Conservation (phyloP, 805 yeast species). For the Pichia exigua region DNA sequence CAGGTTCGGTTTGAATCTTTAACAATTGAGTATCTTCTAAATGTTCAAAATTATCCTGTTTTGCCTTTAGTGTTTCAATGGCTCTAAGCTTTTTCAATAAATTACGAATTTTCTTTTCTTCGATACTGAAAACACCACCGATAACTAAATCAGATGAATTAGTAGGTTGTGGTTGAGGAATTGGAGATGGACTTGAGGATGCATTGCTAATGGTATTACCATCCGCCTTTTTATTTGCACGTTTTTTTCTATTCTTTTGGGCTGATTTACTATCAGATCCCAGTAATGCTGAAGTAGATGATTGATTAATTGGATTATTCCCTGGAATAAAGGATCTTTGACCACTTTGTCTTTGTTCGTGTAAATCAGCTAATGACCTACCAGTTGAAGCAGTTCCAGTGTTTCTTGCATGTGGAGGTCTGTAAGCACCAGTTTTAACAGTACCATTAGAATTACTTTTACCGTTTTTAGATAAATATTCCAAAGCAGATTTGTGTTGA, state of each 20-base stretch:
- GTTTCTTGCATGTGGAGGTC: constrained; percentile 87
- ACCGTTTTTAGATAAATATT: constrained; percentile 38
- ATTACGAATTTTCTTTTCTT: constrained; percentile 88
- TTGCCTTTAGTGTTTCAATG: constrained; percentile 81
- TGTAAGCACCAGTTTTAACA: constrained; percentile 82
- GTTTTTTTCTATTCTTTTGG: constrained; percentile 54
- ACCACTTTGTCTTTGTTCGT: constrained; percentile 26
- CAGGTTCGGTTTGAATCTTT: constrained; percentile 81
- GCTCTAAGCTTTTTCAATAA: constrained; percentile 90
- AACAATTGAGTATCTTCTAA: constrained; percentile 89
- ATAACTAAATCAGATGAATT: constrained; percentile 32
- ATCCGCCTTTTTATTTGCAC: constrained; percentile 47
- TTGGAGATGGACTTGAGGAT: background rate
- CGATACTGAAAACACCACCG: constrained; percentile 63
- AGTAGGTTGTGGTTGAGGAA: background rate
- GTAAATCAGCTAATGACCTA: constrained; percentile 53
- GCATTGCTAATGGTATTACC: constrained; percentile 11
- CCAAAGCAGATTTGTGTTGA: constrained; percentile 66
- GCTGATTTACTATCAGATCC: constrained; percentile 46
- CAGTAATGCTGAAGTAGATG: constrained; percentile 44
- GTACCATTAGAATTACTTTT: constrained; percentile 10
- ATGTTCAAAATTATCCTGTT: constrained; percentile 74
- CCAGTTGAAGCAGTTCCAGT: constrained; percentile 29
- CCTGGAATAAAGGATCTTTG: constrained; percentile 14
- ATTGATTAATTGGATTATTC: constrained; percentile 18